Conservation (phyloP, 2,329 filamentous ascomycete genomes). For the Elsinoe batatas region DNA sequence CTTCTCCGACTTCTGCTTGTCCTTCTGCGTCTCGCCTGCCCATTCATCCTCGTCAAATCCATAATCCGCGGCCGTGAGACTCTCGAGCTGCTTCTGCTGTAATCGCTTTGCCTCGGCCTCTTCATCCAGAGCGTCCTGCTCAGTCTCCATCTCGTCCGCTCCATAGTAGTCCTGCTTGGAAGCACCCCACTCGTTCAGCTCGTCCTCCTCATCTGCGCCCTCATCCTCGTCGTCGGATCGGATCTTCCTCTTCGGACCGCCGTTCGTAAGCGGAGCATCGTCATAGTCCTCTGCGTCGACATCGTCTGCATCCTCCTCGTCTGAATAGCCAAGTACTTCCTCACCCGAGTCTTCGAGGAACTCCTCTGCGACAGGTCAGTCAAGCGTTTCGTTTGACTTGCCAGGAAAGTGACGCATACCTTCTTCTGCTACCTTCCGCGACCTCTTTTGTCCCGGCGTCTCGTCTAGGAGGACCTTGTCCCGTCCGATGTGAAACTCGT, state of each 20-base stretch:
- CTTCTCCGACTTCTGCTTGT: conserved; percentile 38
- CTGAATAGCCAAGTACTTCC: conserved; percentile 48
- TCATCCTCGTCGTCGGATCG: conserved; percentile 22
- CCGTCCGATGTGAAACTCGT: conserved; percentile 80
- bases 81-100: conserved; percentile 81
- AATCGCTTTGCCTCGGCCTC: conserved; percentile 80
- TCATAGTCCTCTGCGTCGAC: conserved; percentile 38
- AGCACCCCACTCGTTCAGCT: conserved; percentile 70
- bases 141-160: conserved; percentile 64
- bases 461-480: conserved; percentile 84
- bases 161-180: conserved; percentile 89
- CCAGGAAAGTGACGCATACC: not conserved
- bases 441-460: conserved; percentile 65
- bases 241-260: conserved; percentile 26
- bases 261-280: conserved; percentile 18
- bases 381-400: not conserved
- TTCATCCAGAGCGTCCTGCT: conserved; percentile 74
- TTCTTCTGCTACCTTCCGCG: conserved; percentile 57
- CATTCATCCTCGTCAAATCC: conserved; percentile 86
- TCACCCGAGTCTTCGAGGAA: conserved; percentile 52
- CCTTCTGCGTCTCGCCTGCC: conserved; percentile 42
- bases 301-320: conserved; percentile 42
- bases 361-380: conserved; percentile 37
- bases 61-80: conserved; percentile 87
- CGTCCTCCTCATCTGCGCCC: conserved; percentile 46